Percentiles rank a stretch among this genome's conserved stretches.
phyloP scores from a whole-genome alignment of 2,329 filamentous ascomycete species.

The Colletotrichum ledebouriae region DNA sequence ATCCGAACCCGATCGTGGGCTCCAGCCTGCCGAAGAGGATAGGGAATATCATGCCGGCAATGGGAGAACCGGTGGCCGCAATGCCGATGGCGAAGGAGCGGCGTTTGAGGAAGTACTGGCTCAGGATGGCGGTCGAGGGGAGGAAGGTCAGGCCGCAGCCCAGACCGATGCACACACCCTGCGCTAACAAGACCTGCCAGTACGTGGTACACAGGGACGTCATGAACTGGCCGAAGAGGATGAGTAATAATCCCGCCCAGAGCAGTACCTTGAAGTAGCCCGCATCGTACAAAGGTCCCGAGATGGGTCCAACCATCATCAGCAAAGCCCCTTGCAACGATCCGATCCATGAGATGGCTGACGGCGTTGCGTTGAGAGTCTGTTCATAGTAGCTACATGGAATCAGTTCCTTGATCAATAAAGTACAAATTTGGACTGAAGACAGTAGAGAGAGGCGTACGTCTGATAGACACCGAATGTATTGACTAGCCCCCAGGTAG shows the following conservation, averaged over 20 bases:
- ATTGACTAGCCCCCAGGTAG: constrained; percentile 54
- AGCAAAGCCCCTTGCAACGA: constrained; percentile 58
- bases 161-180: constrained; percentile 55
- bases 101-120: constrained; percentile 55
- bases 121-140: constrained; percentile 54
- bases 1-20: constrained; percentile 66
- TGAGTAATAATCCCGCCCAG: constrained; percentile 51
- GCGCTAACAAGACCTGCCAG: constrained; percentile 57
- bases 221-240: constrained; percentile 59
- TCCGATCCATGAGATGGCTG: constrained; percentile 61
- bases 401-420: no score
- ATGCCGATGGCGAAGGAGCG: constrained; percentile 52
- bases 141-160: constrained; percentile 54
- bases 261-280: constrained; percentile 57
- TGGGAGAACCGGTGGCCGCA: constrained; percentile 51
- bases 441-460: no score
- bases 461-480: constrained; percentile 62
- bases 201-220: constrained; percentile 59
- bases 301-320: constrained; percentile 55
- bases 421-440: no score
- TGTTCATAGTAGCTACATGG: constrained; percentile 53
- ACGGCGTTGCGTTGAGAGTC: constrained; percentile 52
- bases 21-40: constrained; percentile 58
- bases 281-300: constrained; percentile 58
- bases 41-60: constrained; percentile 58